Evolutionary conservation across 345 rosid genomes (phyloP).

Genomic region (Anacardium occidentale): DNA sequence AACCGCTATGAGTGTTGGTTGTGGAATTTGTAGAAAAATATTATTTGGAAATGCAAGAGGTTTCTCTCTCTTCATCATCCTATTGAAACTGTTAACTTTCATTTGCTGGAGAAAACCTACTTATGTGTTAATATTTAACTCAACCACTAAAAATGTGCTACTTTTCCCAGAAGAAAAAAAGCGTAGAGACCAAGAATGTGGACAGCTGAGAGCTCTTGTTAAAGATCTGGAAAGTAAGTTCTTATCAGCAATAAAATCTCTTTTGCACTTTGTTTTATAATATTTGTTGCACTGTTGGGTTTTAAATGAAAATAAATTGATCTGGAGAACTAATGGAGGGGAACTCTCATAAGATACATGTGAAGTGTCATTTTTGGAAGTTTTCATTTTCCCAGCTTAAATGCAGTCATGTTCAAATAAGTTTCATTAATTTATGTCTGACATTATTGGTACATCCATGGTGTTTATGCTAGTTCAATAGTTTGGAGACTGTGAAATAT

Average conservation of each 20-base stretch:
- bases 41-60: neutral
- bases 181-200: slow-evolving; percentile 55
- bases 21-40: too few relatives aligned
- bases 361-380: neutral
- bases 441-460: neutral
- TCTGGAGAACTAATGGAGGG: neutral
- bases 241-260: slow-evolving; percentile 5
- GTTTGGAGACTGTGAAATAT: neutral
- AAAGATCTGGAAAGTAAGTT: slow-evolving; percentile 68
- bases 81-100: neutral
- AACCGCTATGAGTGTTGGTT: too few relatives aligned
- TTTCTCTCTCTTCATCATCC: neutral
- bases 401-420: neutral
- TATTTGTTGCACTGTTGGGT: neutral
- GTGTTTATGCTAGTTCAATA: neutral
- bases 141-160: slow-evolving; percentile 16
- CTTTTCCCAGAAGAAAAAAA: slow-evolving; percentile 56
- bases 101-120: slow-evolving; percentile 1
- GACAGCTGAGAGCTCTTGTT: slow-evolving; percentile 64
- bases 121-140: neutral
- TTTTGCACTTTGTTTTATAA: slow-evolving; percentile 7
- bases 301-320: neutral
- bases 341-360: neutral
- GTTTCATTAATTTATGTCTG: neutral
- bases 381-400: neutral